These are phyloP conservation scores for Diaporthe australafricana DNA, from an alignment of 2,329 filamentous ascomycete species.

Conservation along the genomic window DNA sequence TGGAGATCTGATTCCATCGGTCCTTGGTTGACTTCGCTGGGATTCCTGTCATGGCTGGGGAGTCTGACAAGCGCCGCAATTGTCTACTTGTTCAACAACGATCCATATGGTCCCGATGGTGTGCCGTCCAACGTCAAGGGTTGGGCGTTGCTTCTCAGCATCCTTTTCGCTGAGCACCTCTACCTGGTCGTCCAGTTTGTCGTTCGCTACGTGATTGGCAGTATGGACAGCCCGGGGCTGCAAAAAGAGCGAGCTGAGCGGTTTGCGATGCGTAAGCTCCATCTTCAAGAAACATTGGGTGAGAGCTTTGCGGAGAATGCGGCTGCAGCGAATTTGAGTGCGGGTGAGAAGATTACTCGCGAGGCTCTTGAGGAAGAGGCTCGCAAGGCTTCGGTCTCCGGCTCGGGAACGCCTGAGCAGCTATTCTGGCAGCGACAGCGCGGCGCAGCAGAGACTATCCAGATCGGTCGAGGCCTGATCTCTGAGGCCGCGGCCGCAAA, in stretches of 20 bases:
- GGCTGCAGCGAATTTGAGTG: conserved; percentile 58
- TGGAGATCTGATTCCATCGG: conserved; percentile 94
- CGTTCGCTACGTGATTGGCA: conserved; percentile 79
- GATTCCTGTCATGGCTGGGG: conserved; percentile 94
- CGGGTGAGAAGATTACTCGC: conserved; percentile 73
- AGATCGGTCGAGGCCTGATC: conserved; percentile 67
- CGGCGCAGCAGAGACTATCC: conserved; percentile 67
- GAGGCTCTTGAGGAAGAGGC: conserved; percentile 74
- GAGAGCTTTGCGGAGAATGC: conserved; percentile 64
- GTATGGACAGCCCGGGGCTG: conserved; percentile 86
- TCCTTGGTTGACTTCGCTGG: conserved; percentile 87
- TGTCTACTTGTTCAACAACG: conserved; percentile 86
- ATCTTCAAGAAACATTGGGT: conserved; percentile 79
- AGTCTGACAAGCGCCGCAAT: conserved; percentile 88
- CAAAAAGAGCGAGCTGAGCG: conserved; percentile 87
- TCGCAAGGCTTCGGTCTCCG: conserved; percentile 59
- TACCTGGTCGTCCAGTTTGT: conserved; percentile 83
- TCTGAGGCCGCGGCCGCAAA: conserved; percentile 49
- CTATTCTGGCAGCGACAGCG: conserved; percentile 73
- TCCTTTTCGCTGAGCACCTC: conserved; percentile 89
- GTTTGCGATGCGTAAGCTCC: conserved; percentile 82
- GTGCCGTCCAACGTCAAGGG: conserved; percentile 77
- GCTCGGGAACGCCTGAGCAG: conserved; percentile 64
- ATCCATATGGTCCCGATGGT: conserved; percentile 73
- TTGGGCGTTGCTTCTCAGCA: conserved; percentile 84